phyloP scores from a whole-genome alignment of 495 filamentous ascomycete species.

The Penicillium diatomitis region DNA sequence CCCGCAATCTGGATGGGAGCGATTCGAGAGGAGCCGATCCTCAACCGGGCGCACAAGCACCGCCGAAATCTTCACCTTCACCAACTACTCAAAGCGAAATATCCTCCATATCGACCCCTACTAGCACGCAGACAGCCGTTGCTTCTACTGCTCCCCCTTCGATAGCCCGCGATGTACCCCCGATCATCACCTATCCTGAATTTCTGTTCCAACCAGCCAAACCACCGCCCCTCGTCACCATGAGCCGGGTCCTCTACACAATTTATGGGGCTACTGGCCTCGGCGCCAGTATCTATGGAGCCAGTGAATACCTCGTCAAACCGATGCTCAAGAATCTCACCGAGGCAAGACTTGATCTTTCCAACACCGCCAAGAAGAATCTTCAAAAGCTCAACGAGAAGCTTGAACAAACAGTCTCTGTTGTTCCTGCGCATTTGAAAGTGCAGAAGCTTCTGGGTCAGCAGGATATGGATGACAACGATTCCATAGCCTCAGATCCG shows the following conservation, averaged over 20 bases:
- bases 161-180: conserved; percentile 48
- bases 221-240: conserved; percentile 71
- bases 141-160: conserved; percentile 14
- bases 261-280: conserved; percentile 66
- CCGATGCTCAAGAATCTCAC: conserved; percentile 75
- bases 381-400: conserved; percentile 62
- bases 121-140: neutral
- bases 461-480: conserved; percentile 37
- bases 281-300: conserved; percentile 66
- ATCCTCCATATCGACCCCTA: no score
- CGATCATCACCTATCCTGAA: conserved; percentile 97
- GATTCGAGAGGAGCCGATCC: conserved; percentile 14
- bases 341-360: conserved; percentile 72
- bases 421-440: conserved; percentile 41
- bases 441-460: conserved; percentile 10
- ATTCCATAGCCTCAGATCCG: conserved; percentile 51
- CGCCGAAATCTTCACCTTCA: conserved; percentile 9
- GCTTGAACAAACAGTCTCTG: conserved; percentile 62
- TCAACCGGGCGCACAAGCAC: conserved; percentile 3
- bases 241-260: conserved; percentile 62
- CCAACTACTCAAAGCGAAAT: neutral
- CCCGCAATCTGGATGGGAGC: conserved; percentile 28
- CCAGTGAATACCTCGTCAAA: conserved; percentile 67
- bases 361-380: conserved; percentile 52
- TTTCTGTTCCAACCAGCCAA: conserved; percentile 62